Conservation (phyloP, 2,329 filamentous ascomycete species). For the Chalaropsis thielavioides region DNA sequence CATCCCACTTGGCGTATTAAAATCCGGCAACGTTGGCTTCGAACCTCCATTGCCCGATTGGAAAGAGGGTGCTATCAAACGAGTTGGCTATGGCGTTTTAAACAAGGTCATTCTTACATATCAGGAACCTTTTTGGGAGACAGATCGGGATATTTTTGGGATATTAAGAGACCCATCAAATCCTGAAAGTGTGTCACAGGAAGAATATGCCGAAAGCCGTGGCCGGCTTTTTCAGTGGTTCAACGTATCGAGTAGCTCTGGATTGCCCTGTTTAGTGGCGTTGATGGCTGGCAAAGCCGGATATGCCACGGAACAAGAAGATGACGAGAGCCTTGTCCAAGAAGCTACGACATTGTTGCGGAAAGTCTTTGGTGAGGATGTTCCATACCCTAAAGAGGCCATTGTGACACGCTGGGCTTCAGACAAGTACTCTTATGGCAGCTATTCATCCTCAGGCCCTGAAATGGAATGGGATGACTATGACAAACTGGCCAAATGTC, state of each 20-base stretch:
- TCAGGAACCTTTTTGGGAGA: slow-evolving; percentile 80
- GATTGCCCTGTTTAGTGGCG: slow-evolving; percentile 73
- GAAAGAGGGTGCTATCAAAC: slow-evolving; percentile 66
- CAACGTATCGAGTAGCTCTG: slow-evolving; percentile 82
- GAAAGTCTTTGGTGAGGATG: slow-evolving; percentile 53
- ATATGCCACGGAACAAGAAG: slow-evolving; percentile 65
- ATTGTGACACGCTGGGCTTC: slow-evolving; percentile 87
- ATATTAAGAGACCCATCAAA: slow-evolving; percentile 62
- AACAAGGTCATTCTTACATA: slow-evolving; percentile 95
- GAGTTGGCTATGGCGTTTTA: slow-evolving; percentile 81
- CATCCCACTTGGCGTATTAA: slow-evolving; percentile 79
- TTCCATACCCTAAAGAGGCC: slow-evolving; percentile 69
- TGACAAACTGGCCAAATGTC: slow-evolving; percentile 68
- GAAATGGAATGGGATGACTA: slow-evolving; percentile 77
- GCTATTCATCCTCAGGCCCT: slow-evolving; percentile 86
- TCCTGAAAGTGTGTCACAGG: slow-evolving; percentile 44
- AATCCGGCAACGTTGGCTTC: slow-evolving; percentile 69
- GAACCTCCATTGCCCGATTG: slow-evolving; percentile 77
- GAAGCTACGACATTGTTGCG: slow-evolving; percentile 71
- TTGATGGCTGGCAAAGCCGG: slow-evolving; percentile 94
- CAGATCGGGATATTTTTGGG: slow-evolving; percentile 82
- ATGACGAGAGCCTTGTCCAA: slow-evolving; percentile 58
- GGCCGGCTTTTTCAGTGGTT: slow-evolving; percentile 98
- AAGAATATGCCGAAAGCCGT: slow-evolving; percentile 51
- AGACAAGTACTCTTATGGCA: slow-evolving; percentile 82